Percentiles rank a stretch among this genome's conserved stretches.
Conservation (phyloP, 345 rosid genomes). For the Eucalyptus tenuipes region DNA sequence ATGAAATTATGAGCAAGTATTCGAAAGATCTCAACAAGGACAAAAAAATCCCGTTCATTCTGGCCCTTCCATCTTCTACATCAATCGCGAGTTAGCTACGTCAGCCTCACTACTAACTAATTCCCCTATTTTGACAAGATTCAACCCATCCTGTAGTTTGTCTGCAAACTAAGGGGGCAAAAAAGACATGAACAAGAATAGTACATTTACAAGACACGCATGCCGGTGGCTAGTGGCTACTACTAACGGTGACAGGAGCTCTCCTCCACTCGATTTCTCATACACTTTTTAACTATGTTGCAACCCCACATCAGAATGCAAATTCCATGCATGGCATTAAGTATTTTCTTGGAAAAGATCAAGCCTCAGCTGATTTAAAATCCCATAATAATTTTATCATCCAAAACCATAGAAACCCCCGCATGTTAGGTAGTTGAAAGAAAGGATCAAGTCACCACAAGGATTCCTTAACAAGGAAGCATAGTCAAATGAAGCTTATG, state of each 20-base stretch:
- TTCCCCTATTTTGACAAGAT: background rate
- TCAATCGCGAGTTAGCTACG: background rate
- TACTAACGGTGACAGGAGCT: background rate
- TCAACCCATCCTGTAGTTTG: background rate
- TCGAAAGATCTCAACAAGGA: too few relatives aligned
- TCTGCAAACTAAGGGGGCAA: too few relatives aligned
- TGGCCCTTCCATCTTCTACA: background rate
- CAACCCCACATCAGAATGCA: background rate
- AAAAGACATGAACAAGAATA: too few relatives aligned
- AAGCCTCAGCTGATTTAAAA: background rate
- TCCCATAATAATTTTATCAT: background rate
- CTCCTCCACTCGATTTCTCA: constrained; percentile 19
- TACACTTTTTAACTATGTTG: constrained; percentile 16
- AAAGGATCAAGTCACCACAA: background rate
- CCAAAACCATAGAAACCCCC: background rate
- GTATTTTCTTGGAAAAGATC: background rate
- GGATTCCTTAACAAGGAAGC: background rate
- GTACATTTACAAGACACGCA: too few relatives aligned
- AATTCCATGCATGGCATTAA: background rate
- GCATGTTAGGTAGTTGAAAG: background rate
- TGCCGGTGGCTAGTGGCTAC: background rate
- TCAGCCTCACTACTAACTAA: background rate
- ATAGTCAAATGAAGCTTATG: background rate
- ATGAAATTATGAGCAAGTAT: too few relatives aligned
- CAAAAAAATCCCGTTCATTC: background rate